Conservation (phyloP, 768 basidiomycete genomes). For the Gyrodon lividus region DNA sequence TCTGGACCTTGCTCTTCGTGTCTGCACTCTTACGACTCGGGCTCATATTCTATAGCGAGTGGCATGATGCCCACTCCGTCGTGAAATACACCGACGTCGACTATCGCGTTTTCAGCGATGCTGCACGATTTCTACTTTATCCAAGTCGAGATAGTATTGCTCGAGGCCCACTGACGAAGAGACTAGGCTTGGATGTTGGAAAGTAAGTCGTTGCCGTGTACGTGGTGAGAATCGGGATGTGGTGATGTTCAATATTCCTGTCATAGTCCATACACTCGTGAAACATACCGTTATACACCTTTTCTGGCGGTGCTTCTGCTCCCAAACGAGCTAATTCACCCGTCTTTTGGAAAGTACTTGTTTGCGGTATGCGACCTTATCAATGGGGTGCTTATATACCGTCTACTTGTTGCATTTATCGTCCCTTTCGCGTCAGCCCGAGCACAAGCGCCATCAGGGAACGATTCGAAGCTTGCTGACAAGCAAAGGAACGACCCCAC, state of each 20-base stretch:
- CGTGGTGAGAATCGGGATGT: not conserved
- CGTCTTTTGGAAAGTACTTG: conserved; percentile 87
- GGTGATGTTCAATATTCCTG: conserved; percentile 7
- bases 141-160: conserved; percentile 53
- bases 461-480: conserved; percentile 6
- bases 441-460: not conserved
- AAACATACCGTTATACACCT: conserved; percentile 97
- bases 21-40: conserved; percentile 61
- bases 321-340: conserved; percentile 79
- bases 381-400: conserved; percentile 72
- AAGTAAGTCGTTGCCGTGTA: conserved; percentile 56
- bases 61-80: conserved; percentile 78
- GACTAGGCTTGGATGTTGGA: conserved; percentile 51
- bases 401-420: conserved; percentile 51
- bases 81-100: conserved; percentile 99
- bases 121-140: conserved; percentile 65
- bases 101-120: conserved; percentile 94
- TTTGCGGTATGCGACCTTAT: conserved; percentile 84
- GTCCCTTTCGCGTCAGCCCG: conserved; percentile 32
- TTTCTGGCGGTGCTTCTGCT: conserved; percentile 79
- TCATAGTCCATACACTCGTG: conserved; percentile 80
- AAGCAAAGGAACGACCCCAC: not conserved
- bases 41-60: conserved; percentile 84
- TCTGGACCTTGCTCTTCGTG: conserved; percentile 49
- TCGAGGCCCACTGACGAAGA: conserved; percentile 53